Percentiles rank a stretch among this genome's conserved stretches.
phyloP scores from a whole-genome alignment of 257 asterid genomes.

The Verbascum thapsus region DNA sequence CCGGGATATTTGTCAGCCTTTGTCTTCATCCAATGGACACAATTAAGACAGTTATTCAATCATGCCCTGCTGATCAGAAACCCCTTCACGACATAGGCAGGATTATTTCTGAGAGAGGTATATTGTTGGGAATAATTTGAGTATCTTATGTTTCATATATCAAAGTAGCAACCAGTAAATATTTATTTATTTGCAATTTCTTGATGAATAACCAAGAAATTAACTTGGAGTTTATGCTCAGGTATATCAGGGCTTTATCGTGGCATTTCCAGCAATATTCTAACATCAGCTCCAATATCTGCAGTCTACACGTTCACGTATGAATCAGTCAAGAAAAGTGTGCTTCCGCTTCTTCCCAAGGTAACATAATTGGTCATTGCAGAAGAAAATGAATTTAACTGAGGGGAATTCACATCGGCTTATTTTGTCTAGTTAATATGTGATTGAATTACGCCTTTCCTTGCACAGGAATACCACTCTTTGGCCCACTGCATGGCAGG shows the following conservation, averaged over 20 bases:
- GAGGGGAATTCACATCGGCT: conserved; percentile 6
- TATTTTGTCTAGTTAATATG: conserved; percentile 1
- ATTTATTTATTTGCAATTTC: conserved; percentile 12
- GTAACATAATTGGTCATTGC: conserved; percentile 39
- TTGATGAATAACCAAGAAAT: conserved; percentile 27
- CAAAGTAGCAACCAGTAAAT: conserved; percentile 13
- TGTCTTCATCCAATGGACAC: conserved; percentile 94
- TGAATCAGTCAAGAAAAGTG: conserved; percentile 75
- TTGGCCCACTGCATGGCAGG: conserved; percentile 91
- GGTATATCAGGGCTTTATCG: conserved; percentile 87
- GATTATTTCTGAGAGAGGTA: conserved; percentile 90
- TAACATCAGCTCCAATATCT: conserved; percentile 92
- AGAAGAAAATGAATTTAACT: conserved; percentile 7
- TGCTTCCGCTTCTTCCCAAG: conserved; percentile 79
- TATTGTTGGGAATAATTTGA: conserved; percentile 19
- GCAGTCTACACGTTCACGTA: conserved; percentile 92
- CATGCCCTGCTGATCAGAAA: conserved; percentile 62
- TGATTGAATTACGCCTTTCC: conserved; percentile 20
- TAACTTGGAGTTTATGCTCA: conserved; percentile 38
- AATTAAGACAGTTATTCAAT: conserved; percentile 85
- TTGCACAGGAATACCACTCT: conserved; percentile 71
- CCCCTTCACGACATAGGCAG: conserved; percentile 61
- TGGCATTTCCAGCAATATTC: conserved; percentile 83
- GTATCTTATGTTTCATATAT: conserved; percentile 15
- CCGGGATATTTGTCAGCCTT: conserved; percentile 88